phyloP scores from a whole-genome alignment of 2,329 filamentous ascomycete species.

The Phaeosphaeriaceae sp. region DNA sequence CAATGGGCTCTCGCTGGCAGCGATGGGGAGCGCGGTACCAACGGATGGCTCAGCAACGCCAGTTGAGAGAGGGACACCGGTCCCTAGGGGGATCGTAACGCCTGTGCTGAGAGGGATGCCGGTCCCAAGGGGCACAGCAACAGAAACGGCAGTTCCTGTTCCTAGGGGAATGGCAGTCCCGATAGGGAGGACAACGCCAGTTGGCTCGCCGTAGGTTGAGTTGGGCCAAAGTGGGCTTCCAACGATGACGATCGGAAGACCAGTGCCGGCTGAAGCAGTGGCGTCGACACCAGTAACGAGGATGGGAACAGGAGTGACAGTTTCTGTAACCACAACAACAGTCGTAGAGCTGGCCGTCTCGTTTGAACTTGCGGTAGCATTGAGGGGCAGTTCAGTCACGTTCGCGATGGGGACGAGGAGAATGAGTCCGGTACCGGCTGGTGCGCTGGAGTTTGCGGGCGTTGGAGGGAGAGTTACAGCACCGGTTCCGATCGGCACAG shows the following conservation, averaged over 20 bases:
- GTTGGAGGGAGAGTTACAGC: not conserved
- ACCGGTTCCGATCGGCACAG: not conserved
- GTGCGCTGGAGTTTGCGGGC: not conserved
- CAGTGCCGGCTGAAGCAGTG: slow-evolving; percentile 10
- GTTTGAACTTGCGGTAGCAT: not conserved
- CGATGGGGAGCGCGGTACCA: slow-evolving; percentile 2
- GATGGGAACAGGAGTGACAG: slow-evolving; percentile 3
- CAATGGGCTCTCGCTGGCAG: slow-evolving; percentile 3
- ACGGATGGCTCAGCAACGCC: not conserved
- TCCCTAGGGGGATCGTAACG: not conserved
- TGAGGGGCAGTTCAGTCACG: slow-evolving; percentile 1
- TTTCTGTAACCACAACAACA: slow-evolving; percentile 9
- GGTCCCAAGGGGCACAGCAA: slow-evolving; percentile 1
- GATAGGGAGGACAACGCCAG: slow-evolving; percentile 1
- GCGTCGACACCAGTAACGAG: slow-evolving; percentile 6
- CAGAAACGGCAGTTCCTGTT: not conserved
- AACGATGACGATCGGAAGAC: slow-evolving; percentile 7
- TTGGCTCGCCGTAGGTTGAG: slow-evolving; percentile 11
- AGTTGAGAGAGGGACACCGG: not conserved
- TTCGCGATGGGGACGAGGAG: slow-evolving; percentile 5
- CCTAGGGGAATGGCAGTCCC: slow-evolving; percentile 3
- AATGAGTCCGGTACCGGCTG: slow-evolving; percentile 7
- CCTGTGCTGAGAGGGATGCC: not conserved
- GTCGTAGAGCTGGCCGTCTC: slow-evolving; percentile 10
- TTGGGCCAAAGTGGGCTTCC: slow-evolving; percentile 10